Conservation (phyloP, 306 rosid genomes). For the Begonia peltatifolia region DNA sequence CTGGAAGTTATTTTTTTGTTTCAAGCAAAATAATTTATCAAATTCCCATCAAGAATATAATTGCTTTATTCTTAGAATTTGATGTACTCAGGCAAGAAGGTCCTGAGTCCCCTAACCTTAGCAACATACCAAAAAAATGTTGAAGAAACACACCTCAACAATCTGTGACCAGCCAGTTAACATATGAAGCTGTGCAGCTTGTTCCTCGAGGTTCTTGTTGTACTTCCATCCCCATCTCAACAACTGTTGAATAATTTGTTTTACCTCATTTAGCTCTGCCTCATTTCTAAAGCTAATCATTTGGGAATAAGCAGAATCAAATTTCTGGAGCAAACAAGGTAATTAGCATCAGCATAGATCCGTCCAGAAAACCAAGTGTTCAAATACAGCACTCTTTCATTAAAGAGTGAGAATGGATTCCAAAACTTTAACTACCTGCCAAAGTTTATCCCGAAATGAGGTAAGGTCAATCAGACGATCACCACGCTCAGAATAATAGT, state of each 20-base stretch:
- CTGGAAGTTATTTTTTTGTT: too few species aligned
- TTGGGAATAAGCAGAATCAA: constrained; percentile 49
- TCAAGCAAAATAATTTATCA: too few species aligned
- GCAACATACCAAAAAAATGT: not conserved
- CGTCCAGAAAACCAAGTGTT: not conserved
- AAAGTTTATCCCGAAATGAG: constrained; percentile 73
- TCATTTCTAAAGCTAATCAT: constrained; percentile 51
- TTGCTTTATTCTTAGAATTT: too few species aligned
- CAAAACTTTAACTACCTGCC: constrained; percentile 54
- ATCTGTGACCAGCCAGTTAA: constrained; percentile 93
- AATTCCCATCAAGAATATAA: too few species aligned
- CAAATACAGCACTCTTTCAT: constrained; percentile 6
- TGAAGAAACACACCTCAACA: constrained; percentile 51
- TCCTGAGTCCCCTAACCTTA: not conserved
- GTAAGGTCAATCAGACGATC: constrained; percentile 83
- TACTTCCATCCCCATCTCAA: constrained; percentile 98
- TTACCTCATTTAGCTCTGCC: constrained; percentile 53
- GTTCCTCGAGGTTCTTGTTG: constrained; percentile 95
- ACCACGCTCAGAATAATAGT: constrained; percentile 91
- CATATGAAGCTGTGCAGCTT: constrained; percentile 97
- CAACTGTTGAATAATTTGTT: constrained; percentile 75
- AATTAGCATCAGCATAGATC: constrained; percentile 7
- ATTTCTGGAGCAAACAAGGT: constrained; percentile 39
- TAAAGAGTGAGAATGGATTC: constrained; percentile 5
- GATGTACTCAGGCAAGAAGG: too few species aligned